A percentile compares a stretch with the other conserved stretches of the same genome.
These are phyloP conservation scores for Boletus coccyginus DNA, from an alignment of 768 basidiomycete genomes.

Conservation along the genomic window DNA sequence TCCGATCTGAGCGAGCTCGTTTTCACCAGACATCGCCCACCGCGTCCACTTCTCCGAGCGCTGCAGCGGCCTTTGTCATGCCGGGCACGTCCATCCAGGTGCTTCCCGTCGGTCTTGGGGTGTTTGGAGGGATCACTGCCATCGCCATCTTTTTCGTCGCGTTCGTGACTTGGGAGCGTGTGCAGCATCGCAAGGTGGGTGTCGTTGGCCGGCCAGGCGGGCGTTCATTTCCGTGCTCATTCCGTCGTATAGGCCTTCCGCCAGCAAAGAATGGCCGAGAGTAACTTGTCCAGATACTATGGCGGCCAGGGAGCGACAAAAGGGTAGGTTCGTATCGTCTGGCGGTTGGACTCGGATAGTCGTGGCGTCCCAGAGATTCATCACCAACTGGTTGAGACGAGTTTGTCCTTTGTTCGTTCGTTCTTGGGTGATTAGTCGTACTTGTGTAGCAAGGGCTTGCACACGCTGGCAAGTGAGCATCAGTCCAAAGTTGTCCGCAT, in stretches of 20 bases:
- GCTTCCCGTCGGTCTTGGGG: conserved; percentile 77
- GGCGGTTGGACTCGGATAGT: background rate
- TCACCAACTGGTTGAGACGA: background rate
- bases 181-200: conserved; percentile 79
- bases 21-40: conserved; percentile 24
- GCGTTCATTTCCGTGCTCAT: background rate
- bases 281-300: conserved; percentile 59
- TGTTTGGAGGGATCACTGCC: conserved; percentile 83
- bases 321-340: conserved; percentile 13
- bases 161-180: conserved; percentile 83
- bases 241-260: conserved; percentile 58
- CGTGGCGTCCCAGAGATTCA: background rate
- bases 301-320: conserved; percentile 41
- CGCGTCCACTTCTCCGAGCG: conserved; percentile 26
- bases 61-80: conserved; percentile 47
- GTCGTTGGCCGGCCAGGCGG: background rate
- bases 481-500: background rate
- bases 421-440: conserved; percentile 5
- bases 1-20: background rate
- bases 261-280: conserved; percentile 70
- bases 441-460: background rate
- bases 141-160: conserved; percentile 80
- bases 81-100: conserved; percentile 76
- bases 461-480: conserved; percentile 8
- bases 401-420: background rate